These are phyloP conservation scores for Nicotiana undulata DNA, from an alignment of 257 asterid genomes.

Conservation along the genomic window DNA sequence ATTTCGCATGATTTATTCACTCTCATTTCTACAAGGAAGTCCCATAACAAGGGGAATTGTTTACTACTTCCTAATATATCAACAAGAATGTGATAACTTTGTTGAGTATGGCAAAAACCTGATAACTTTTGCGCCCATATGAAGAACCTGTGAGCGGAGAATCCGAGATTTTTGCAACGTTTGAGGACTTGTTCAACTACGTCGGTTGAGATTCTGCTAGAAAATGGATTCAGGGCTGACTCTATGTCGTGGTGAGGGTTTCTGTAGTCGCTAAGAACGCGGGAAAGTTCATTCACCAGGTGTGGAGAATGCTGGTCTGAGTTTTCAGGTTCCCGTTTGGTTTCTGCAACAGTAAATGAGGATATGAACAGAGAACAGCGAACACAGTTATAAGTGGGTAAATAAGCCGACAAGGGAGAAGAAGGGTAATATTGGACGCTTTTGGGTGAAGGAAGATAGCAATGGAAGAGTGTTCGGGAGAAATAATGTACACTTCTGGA, in stretches of 20 bases:
- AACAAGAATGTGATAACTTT: slow-evolving; percentile 61
- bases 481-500: not conserved
- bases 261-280: slow-evolving; percentile 74
- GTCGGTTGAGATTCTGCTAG: slow-evolving; percentile 29
- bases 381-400: slow-evolving; percentile 5
- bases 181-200: slow-evolving; percentile 75
- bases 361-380: slow-evolving; percentile 15
- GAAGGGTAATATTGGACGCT: not conserved
- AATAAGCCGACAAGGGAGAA: not conserved
- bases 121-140: slow-evolving; percentile 65
- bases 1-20: slow-evolving; percentile 30
- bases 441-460: slow-evolving; percentile 9
- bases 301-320: slow-evolving; percentile 26
- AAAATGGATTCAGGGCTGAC: slow-evolving; percentile 69
- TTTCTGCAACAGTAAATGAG: slow-evolving; percentile 14
- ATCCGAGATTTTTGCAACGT: slow-evolving; percentile 73
- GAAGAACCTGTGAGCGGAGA: slow-evolving; percentile 90
- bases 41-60: slow-evolving; percentile 84
- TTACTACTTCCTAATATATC: slow-evolving; percentile 71
- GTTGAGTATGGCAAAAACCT: slow-evolving; percentile 54
- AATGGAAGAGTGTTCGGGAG: slow-evolving; percentile 5
- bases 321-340: not conserved
- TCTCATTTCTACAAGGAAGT: slow-evolving; percentile 57
- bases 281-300: slow-evolving; percentile 67
- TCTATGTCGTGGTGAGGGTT: slow-evolving; percentile 79